phyloP scores from a whole-genome alignment of 164 flowering plant genomes.

The Umbellularia californica region DNA sequence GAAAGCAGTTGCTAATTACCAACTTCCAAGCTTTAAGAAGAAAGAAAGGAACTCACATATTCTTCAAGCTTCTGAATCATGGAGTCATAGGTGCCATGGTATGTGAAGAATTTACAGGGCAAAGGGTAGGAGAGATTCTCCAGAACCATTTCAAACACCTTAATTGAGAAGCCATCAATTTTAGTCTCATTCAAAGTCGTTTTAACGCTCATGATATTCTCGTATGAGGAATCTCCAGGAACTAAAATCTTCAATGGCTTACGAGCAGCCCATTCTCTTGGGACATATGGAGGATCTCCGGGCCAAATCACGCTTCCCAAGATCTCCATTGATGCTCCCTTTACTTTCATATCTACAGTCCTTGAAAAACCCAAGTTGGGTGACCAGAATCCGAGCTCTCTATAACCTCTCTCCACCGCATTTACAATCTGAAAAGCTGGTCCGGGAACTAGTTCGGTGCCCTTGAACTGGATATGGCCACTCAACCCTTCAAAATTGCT shows the following conservation, averaged over 20 bases:
- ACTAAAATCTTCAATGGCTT: conserved; percentile 40
- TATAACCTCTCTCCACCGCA: conserved; percentile 19
- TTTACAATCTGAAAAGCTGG: conserved; percentile 14
- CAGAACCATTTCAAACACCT: conserved; percentile 32
- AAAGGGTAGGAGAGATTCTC: conserved; percentile 23
- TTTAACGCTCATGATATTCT: not conserved
- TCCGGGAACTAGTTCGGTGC: conserved; percentile 5
- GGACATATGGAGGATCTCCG: conserved; percentile 14
- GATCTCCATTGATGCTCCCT: not conserved
- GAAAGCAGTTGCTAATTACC: no score
- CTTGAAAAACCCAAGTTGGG: conserved; percentile 9
- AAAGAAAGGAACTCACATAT: no score
- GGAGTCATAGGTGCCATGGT: conserved; percentile 18
- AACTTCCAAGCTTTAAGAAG: no score
- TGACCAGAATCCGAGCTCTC: conserved; percentile 22
- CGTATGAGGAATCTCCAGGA: conserved; percentile 19
- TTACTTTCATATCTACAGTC: not conserved
- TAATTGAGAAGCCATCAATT: conserved; percentile 43
- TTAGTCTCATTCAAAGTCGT: not conserved
- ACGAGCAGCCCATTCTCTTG: conserved; percentile 42
- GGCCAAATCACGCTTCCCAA: conserved; percentile 28
- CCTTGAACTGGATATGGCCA: conserved; percentile 17
- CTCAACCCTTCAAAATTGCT: conserved; percentile 21
- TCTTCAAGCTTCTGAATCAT: conserved; percentile 9
- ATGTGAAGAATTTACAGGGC: conserved; percentile 17